A percentile compares a stretch with the other conserved stretches of the same genome.
phyloP scores from a whole-genome alignment of 2,329 filamentous ascomycete species.

The Botrytis fragariae region DNA sequence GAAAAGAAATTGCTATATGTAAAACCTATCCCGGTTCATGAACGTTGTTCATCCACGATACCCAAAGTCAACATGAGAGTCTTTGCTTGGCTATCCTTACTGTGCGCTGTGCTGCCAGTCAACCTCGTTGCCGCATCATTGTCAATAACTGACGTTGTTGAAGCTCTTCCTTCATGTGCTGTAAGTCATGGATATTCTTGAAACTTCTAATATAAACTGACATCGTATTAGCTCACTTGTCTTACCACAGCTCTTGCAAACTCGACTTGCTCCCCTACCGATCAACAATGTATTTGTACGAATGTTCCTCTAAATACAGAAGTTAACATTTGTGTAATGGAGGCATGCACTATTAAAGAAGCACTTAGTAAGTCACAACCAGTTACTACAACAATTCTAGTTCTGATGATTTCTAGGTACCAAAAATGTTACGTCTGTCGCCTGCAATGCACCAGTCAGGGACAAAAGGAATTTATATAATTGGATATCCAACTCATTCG shows the following conservation, averaged over 20 bases:
- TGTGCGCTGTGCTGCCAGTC: slow-evolving; percentile 1
- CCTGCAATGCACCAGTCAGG: slow-evolving; percentile 1
- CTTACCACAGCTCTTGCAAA: neutral
- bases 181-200: neutral
- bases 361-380: neutral
- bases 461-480: neutral
- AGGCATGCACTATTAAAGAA: slow-evolving; percentile 10
- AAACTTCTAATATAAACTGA: neutral
- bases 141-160: neutral
- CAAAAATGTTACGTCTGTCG: slow-evolving; percentile 12
- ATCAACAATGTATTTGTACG: slow-evolving; percentile 17
- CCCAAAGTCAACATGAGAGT: slow-evolving; percentile 7
- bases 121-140: neutral
- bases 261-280: slow-evolving; percentile 11
- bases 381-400: neutral
- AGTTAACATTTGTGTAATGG: neutral
- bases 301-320: neutral
- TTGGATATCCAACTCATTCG: slow-evolving; percentile 9
- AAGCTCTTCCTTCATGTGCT: slow-evolving; percentile 10
- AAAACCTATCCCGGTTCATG: neutral
- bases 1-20: slow-evolving; percentile 1
- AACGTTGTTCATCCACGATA: neutral
- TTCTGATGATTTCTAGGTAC: neutral
- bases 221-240: slow-evolving; percentile 1
- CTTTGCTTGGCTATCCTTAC: neutral